These are phyloP conservation scores for Cutaneotrichosporon sp. DNA, from an alignment of 1,284 basidiomycete genomes.

Conservation along the genomic window DNA sequence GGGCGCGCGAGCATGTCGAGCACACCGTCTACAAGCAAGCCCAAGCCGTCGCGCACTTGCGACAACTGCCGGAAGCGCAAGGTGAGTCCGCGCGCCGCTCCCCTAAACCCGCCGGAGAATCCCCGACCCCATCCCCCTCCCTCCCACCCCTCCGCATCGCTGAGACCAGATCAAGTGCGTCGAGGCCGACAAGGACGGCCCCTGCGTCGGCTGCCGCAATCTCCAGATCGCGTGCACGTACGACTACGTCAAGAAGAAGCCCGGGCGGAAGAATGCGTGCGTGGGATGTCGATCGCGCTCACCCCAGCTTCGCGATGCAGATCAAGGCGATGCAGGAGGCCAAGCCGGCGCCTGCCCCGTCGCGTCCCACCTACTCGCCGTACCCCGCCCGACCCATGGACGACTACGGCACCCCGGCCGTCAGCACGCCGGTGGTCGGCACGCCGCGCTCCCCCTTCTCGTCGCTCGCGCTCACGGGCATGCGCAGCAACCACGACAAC, in stretches of 20 bases:
- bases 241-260: conserved; percentile 50
- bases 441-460: conserved; percentile 24
- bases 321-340: conserved; percentile 16
- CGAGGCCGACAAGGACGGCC: conserved; percentile 24
- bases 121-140: not conserved
- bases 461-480: conserved; percentile 24
- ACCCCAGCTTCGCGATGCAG: conserved; percentile 18
- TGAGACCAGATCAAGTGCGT: conserved; percentile 42
- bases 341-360: not conserved
- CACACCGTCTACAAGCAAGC: not conserved
- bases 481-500: conserved; percentile 18
- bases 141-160: not conserved
- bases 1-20: conserved; percentile 2
- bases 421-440: not conserved
- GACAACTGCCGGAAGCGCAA: conserved; percentile 49
- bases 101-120: not conserved
- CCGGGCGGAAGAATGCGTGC: conserved; percentile 50
- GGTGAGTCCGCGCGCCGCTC: conserved; percentile 25
- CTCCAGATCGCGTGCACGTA: conserved; percentile 45
- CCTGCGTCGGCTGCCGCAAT: conserved; percentile 47
- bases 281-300: conserved; percentile 14
- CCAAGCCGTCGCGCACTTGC: conserved; percentile 32
- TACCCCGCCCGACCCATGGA: not conserved
- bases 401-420: too few species aligned
- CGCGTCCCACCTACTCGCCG: not conserved